phyloP scores from a whole-genome alignment of 139 green algal genomes.

The Dunaliella primolecta region DNA sequence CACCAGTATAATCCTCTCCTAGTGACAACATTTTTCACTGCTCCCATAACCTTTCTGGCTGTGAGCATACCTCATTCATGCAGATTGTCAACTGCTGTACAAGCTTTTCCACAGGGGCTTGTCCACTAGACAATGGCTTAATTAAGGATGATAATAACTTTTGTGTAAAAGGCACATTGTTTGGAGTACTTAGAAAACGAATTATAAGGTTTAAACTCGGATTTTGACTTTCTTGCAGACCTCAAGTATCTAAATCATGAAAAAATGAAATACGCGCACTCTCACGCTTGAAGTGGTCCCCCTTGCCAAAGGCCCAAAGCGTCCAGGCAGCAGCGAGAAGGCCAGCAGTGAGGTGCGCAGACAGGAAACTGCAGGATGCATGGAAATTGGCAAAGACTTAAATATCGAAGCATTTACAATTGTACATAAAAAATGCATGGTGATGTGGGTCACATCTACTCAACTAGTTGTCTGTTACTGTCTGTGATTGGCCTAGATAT shows the following conservation, averaged over 20 bases:
- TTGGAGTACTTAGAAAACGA: not conserved
- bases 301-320: constrained; percentile 28
- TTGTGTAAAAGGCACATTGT: not conserved
- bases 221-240: too few species aligned
- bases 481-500: not conserved
- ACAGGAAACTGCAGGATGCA: constrained; percentile 24
- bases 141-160: not conserved
- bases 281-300: constrained; percentile 16
- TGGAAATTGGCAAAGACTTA: not conserved
- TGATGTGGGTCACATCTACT: not conserved
- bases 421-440: not conserved
- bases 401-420: not conserved
- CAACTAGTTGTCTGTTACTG: not conserved
- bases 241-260: too few species aligned
- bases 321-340: constrained; percentile 28
- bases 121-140: too few species aligned
- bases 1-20: not conserved
- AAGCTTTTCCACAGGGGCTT: not conserved
- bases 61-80: not conserved
- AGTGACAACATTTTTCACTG: not conserved
- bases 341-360: constrained; percentile 27
- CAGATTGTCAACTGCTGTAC: not conserved
- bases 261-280: not conserved
- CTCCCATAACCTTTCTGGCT: not conserved
- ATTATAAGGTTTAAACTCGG: too few species aligned